A percentile compares a stretch with the other conserved stretches of the same genome.
Conservation (phyloP, 192 early-diverging fungal genomes). For the Podila clonocystis region DNA sequence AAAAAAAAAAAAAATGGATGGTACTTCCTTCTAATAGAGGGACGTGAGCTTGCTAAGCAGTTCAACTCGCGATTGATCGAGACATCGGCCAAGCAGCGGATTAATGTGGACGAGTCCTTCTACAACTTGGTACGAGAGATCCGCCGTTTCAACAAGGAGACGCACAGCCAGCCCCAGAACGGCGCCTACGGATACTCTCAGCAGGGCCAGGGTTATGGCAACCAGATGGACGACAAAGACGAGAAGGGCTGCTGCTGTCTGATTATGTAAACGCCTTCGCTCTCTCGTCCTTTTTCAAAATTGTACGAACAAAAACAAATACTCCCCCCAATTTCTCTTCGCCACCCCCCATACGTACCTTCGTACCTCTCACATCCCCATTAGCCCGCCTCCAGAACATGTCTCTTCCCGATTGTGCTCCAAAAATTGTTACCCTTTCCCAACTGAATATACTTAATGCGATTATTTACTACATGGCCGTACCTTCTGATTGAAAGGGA, state of each 20-base stretch:
- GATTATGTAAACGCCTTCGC: slow-evolving; percentile 54
- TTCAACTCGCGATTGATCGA: slow-evolving; percentile 88
- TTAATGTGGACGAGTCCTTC: slow-evolving; percentile 95
- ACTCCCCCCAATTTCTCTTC: too few species aligned
- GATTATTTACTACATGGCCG: too few species aligned
- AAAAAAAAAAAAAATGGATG: too few species aligned
- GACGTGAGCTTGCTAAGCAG: slow-evolving; percentile 76
- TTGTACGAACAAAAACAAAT: background rate
- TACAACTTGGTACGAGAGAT: slow-evolving; percentile 89
- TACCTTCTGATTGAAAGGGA: too few species aligned
- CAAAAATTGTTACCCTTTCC: too few species aligned
- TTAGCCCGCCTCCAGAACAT: too few species aligned
- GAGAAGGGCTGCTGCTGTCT: slow-evolving; percentile 70
- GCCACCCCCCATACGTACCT: too few species aligned
- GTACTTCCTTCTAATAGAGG: slow-evolving; percentile 63
- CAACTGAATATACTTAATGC: too few species aligned
- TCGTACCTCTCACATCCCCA: too few species aligned
- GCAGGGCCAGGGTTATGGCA: slow-evolving; percentile 50
- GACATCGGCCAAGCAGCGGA: slow-evolving; percentile 86
- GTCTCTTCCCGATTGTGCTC: too few species aligned
- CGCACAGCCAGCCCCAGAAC: slow-evolving; percentile 54
- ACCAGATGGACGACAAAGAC: slow-evolving; percentile 41
- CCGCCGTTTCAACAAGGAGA: slow-evolving; percentile 82
- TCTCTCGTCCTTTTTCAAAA: background rate
- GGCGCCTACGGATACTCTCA: slow-evolving; percentile 53